phyloP scores from a whole-genome alignment of 179 eudicot species.

The Nepenthes alata region DNA sequence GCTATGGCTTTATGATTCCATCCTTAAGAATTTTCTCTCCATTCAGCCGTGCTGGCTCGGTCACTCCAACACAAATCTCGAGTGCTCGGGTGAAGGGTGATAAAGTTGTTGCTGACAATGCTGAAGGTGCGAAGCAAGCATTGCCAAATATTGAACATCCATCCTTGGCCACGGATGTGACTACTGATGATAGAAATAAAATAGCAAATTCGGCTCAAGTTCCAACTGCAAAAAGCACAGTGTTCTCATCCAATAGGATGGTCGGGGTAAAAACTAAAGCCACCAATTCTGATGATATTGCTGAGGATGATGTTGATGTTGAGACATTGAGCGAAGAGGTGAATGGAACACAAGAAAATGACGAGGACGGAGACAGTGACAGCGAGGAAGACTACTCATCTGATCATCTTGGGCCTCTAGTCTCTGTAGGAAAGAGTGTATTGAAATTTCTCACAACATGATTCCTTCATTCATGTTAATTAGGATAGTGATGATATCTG shows the following conservation, averaged over 20 bases:
- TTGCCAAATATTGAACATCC: slow-evolving; percentile 23
- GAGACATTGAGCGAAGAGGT: slow-evolving; percentile 29
- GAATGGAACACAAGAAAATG: slow-evolving; percentile 17
- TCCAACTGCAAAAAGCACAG: slow-evolving; percentile 28
- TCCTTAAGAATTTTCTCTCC: background rate
- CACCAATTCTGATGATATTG: slow-evolving; percentile 12
- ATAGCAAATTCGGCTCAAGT: slow-evolving; percentile 13
- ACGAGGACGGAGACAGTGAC: slow-evolving; percentile 21
- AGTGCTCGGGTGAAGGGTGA: slow-evolving; percentile 18
- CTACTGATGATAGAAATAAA: slow-evolving; percentile 15
- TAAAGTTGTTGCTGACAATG: slow-evolving; percentile 11
- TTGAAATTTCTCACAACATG: slow-evolving; percentile 48
- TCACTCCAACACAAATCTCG: slow-evolving; percentile 11
- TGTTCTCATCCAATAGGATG: slow-evolving; percentile 26
- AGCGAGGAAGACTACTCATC: slow-evolving; percentile 15
- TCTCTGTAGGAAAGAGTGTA: slow-evolving; percentile 32
- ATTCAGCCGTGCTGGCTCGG: slow-evolving; percentile 24
- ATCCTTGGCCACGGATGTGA: slow-evolving; percentile 18
- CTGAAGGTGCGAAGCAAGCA: slow-evolving; percentile 10
- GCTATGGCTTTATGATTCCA: background rate
- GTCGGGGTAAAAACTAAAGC: slow-evolving; percentile 26
- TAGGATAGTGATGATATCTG: too few species aligned
- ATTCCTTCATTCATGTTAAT: background rate
- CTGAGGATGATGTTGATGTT: slow-evolving; percentile 26
- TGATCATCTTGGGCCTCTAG: slow-evolving; percentile 30